Evolutionary conservation across 2,329 filamentous ascomycete genomes (phyloP).

Genomic region (Aspergillus sojae): DNA sequence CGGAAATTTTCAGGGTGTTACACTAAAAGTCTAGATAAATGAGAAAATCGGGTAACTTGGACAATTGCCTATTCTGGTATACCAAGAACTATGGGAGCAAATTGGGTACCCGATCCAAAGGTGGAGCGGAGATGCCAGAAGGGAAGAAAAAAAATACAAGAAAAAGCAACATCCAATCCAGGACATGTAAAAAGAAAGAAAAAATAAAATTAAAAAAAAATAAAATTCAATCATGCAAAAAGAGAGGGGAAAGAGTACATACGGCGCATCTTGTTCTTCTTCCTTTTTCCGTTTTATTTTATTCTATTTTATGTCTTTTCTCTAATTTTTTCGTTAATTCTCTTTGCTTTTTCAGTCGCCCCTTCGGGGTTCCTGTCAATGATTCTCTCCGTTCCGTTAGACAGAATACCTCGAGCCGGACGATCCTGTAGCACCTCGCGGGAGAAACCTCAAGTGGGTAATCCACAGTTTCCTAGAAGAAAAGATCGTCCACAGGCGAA

Average conservation of each 20-base stretch:
- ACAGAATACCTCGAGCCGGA: constrained; percentile 12
- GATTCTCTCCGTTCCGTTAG: constrained; percentile 12
- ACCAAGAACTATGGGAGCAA: neutral
- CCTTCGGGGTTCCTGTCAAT: constrained; percentile 1
- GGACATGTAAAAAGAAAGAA: neutral
- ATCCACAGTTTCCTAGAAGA: constrained; percentile 8
- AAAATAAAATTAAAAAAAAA: neutral
- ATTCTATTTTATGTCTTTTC: neutral
- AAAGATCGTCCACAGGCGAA: constrained; percentile 7
- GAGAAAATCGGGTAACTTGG: neutral
- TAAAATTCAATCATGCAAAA: neutral
- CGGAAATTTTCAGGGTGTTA: constrained; percentile 6
- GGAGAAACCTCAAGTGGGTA: constrained; percentile 7
- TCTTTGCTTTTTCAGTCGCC: neutral
- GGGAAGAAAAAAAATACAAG: neutral
- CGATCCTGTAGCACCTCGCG: constrained; percentile 9
- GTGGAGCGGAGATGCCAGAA: constrained; percentile 1
- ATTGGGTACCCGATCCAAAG: constrained; percentile 13
- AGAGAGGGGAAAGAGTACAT: neutral
- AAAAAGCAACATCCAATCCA: neutral
- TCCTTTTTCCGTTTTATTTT: neutral
- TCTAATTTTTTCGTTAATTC: neutral
- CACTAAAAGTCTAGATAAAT: constrained; percentile 1
- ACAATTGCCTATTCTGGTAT: neutral
- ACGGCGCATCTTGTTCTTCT: neutral